Evolutionary conservation across 108 stramenopile species (phyloP), one percentile per base, ranked within the genome.

Genomic region (Cyclotella distinguenda): DNA sequence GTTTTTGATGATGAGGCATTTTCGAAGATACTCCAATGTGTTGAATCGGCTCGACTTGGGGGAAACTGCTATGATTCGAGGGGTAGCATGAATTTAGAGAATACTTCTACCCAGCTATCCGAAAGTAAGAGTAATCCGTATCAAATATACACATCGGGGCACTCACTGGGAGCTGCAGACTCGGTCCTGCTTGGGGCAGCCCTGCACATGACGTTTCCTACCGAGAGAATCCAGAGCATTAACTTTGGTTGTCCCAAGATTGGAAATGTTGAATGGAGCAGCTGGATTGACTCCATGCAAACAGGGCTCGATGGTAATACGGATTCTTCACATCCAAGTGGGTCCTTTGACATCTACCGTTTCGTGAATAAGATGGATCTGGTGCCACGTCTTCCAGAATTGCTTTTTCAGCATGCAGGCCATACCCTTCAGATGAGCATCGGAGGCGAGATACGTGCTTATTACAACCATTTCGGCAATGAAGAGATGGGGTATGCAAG

Each of bases 171-270:
- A 38, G 92, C 84, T 9, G 86, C 92, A 0, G 79, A 87, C 48
- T 70, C 87, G n/a, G 62, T 87, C 4, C 64, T 93, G 27, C 78
- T 86, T 28, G 86, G 85, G 2, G 76, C 86, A 23, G 86, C 81
- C 11, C 60, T 93, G 61, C 59, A 84, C 33, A 48, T 78, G 25
- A 28, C 36, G 12, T 57, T 63, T 66, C 68, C 78, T 11, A 21
- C 60, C 45, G 56, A 68, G 32, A 30, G 65, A 16, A 54, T 86
- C 10, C 66, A 64, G 12, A 67, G 66, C 53, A 81, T 93, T 49
- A 93, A 87, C 68, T 93, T 90, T 82, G 92, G 92, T 16, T 85
- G 82, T 70, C 92, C 92, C 8, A 77, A 78, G 35, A 83, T 78
- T 38, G 91, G 91, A 3, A 93, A 93, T 56, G 34, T 46, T 3